phyloP scores from a whole-genome alignment of 805 yeast genomes.

The Debaryomyces hansenii region DNA sequence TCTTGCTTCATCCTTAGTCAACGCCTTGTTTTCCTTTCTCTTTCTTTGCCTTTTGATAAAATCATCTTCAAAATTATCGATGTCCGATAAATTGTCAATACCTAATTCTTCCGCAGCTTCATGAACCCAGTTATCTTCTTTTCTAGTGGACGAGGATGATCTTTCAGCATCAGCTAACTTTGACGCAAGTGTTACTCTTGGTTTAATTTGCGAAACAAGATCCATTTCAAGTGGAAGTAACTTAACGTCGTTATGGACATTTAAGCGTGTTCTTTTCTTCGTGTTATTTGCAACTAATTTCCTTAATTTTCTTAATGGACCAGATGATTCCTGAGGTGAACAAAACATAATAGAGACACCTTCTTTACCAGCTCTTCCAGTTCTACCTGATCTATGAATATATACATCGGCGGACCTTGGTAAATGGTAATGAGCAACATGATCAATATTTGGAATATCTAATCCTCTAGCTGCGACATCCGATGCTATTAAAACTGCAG shows the following conservation, averaged over 20 bases:
- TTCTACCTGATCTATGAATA: conserved; percentile 95
- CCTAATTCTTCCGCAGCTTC: conserved; percentile 95
- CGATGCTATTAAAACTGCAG: conserved; percentile 81
- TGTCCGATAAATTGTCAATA: conserved; percentile 64
- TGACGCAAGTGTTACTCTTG: conserved; percentile 67
- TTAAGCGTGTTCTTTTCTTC: conserved; percentile 21
- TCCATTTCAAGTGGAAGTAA: conserved; percentile 76
- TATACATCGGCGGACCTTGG: conserved; percentile 94
- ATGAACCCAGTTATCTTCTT: conserved; percentile 78
- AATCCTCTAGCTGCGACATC: conserved; percentile 99
- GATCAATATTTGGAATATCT: conserved; percentile 87
- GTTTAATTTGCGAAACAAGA: conserved; percentile 66
- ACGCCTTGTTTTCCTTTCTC: conserved; percentile 37
- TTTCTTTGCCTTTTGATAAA: conserved; percentile 61
- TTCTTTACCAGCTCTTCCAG: conserved; percentile 92
- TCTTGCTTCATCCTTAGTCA: conserved; percentile 51
- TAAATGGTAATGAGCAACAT: conserved; percentile 92
- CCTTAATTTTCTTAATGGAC: conserved; percentile 77
- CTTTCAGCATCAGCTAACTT: conserved; percentile 73
- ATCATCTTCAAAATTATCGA: conserved; percentile 65
- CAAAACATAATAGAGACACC: conserved; percentile 96
- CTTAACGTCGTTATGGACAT: conserved; percentile 53
- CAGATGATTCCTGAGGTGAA: conserved; percentile 90
- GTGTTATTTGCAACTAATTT: conserved; percentile 46
- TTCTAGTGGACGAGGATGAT: conserved; percentile 56